Conservation (phyloP, 140 eudicot species). For the Flaveria floridana region DNA sequence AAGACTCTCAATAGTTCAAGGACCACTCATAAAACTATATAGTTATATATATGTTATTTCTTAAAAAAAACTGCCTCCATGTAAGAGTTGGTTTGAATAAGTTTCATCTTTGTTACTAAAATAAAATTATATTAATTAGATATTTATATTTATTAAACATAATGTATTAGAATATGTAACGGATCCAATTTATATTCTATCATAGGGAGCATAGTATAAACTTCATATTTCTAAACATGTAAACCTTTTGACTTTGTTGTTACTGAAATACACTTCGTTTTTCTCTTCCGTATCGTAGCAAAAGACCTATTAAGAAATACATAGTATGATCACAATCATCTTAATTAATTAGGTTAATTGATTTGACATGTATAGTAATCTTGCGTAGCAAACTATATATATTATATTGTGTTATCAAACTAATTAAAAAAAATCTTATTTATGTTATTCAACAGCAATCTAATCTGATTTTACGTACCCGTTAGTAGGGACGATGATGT, state of each 20-base stretch:
- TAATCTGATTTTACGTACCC: too few relatives aligned
- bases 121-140: too few relatives aligned
- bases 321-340: background rate
- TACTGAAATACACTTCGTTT: background rate
- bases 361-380: background rate
- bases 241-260: background rate
- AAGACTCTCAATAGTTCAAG: constrained; percentile 2
- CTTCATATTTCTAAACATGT: too few relatives aligned
- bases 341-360: background rate
- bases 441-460: too few relatives aligned
- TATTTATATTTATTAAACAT: too few relatives aligned
- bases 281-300: background rate
- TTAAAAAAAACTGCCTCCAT: background rate
- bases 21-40: background rate
- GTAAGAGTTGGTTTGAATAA: background rate
- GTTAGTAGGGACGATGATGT: too few relatives aligned
- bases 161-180: too few relatives aligned
- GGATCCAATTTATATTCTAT: too few relatives aligned
- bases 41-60: too few relatives aligned
- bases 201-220: too few relatives aligned
- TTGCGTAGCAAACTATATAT: background rate
- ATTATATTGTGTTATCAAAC: background rate
- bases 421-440: too few relatives aligned
- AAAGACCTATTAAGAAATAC: background rate
- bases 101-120: too few relatives aligned